These are phyloP conservation scores for Nannizzia gypsea DNA, from an alignment of 2,329 filamentous ascomycete genomes.

Conservation along the genomic window DNA sequence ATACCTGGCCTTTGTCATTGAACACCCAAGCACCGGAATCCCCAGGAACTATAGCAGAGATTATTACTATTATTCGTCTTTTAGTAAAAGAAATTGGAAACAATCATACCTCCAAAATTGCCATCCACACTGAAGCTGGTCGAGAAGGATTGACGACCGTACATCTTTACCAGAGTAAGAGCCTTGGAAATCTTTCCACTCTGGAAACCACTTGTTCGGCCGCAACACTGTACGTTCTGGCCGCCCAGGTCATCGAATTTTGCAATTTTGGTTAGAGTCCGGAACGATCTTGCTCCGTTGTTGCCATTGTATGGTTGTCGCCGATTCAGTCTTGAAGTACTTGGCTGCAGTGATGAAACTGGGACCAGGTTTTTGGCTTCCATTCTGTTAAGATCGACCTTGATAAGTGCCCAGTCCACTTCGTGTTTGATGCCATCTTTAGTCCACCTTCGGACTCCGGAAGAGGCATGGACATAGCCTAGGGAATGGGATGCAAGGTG, in stretches of 20 bases:
- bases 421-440: constrained; percentile 68
- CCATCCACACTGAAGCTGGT: constrained; percentile 55
- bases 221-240: constrained; percentile 73
- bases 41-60: constrained; percentile 52
- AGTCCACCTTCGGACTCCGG: constrained; percentile 67
- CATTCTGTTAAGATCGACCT: constrained; percentile 59
- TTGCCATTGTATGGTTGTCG: constrained; percentile 16
- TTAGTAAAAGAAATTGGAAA: constrained; percentile 3
- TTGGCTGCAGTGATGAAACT: neutral
- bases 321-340: neutral
- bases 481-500: constrained; percentile 70
- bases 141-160: constrained; percentile 68
- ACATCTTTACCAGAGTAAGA: constrained; percentile 75
- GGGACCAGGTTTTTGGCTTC: constrained; percentile 59
- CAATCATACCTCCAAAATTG: constrained; percentile 42
- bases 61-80: neutral
- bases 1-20: constrained; percentile 68
- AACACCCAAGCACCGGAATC: constrained; percentile 92
- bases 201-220: constrained; percentile 73
- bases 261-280: constrained; percentile 46
- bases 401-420: constrained; percentile 89
- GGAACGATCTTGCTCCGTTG: constrained; percentile 23
- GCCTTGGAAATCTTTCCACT: constrained; percentile 64
- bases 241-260: constrained; percentile 51
- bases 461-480: constrained; percentile 78